These are phyloP conservation scores for Brettanomyces nanus DNA, from an alignment of 805 yeast species.

Conservation along the genomic window DNA sequence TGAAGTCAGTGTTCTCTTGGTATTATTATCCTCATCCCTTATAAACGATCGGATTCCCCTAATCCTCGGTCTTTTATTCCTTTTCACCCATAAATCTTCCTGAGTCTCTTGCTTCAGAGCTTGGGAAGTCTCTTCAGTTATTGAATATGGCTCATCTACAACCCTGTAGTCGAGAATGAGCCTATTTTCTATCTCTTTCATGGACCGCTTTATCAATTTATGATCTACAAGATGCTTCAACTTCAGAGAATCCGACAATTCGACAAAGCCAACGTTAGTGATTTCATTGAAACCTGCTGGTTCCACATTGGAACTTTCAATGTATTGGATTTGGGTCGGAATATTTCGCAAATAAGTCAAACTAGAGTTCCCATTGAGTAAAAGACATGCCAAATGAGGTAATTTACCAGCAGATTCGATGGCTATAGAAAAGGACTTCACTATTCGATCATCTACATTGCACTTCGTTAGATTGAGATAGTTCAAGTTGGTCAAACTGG, in stretches of 20 bases:
- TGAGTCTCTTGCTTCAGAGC: background rate
- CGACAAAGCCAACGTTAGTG: background rate
- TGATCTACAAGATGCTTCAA: slow-evolving; percentile 8
- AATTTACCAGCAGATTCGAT: slow-evolving; percentile 19
- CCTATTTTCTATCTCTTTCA: background rate
- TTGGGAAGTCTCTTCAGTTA: background rate
- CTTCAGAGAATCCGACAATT: slow-evolving; percentile 11
- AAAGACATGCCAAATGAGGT: slow-evolving; percentile 11
- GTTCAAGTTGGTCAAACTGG: slow-evolving; percentile 8
- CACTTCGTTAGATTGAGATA: slow-evolving; percentile 16
- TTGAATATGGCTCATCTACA: background rate
- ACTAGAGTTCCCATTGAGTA: slow-evolving; percentile 11
- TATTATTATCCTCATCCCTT: background rate
- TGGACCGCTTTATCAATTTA: background rate
- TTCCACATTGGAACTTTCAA: slow-evolving; percentile 1
- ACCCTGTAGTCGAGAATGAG: slow-evolving; percentile 5
- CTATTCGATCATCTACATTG: slow-evolving; percentile 12
- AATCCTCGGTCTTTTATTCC: background rate
- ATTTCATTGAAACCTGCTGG: slow-evolving; percentile 4
- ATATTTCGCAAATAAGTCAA: too few species aligned
- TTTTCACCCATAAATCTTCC: background rate
- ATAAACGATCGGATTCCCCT: background rate
- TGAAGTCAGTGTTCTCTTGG: too few species aligned
- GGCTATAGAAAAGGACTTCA: slow-evolving; percentile 20
- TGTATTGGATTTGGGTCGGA: background rate